Conservation (phyloP, 768 basidiomycete genomes). For the Coprinopsis cinerea region DNA sequence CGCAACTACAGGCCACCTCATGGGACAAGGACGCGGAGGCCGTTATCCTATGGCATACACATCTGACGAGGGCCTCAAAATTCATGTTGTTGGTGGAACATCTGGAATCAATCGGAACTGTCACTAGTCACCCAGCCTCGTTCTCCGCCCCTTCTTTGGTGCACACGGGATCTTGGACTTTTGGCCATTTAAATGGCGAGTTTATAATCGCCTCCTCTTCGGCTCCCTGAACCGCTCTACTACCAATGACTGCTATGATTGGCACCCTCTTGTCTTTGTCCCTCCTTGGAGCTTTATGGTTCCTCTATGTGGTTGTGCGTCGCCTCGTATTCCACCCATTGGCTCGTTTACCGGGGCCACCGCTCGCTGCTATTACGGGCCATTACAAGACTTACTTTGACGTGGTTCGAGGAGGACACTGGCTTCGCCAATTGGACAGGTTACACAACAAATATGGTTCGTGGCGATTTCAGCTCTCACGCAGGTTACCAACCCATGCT, state of each 20-base stretch:
- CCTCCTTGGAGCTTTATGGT: conserved; percentile 8
- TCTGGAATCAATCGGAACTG: conserved; percentile 11
- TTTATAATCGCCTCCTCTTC: neutral
- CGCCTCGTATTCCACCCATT: conserved; percentile 30
- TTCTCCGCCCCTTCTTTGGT: conserved; percentile 3
- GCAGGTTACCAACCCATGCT: neutral
- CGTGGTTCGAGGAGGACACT: conserved; percentile 26
- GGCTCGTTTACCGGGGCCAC: conserved; percentile 29
- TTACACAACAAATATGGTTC: conserved; percentile 30
- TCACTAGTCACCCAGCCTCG: conserved; percentile 1
- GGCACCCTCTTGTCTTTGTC: conserved; percentile 1
- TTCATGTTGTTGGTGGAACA: conserved; percentile 8
- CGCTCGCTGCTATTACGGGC: conserved; percentile 25
- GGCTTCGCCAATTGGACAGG: conserved; percentile 23
- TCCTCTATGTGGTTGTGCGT: conserved; percentile 13
- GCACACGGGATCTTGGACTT: neutral
- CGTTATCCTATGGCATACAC: neutral
- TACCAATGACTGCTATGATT: neutral
- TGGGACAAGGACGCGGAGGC: neutral
- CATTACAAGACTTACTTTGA: conserved; percentile 32
- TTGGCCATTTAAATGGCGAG: neutral
- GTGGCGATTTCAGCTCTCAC: conserved; percentile 1
- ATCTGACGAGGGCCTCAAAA: neutral
- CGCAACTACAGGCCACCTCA: no score
- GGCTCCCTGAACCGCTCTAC: neutral